Conservation (phyloP, 148 eudicot genomes). For the Amaranthus cruentus region DNA sequence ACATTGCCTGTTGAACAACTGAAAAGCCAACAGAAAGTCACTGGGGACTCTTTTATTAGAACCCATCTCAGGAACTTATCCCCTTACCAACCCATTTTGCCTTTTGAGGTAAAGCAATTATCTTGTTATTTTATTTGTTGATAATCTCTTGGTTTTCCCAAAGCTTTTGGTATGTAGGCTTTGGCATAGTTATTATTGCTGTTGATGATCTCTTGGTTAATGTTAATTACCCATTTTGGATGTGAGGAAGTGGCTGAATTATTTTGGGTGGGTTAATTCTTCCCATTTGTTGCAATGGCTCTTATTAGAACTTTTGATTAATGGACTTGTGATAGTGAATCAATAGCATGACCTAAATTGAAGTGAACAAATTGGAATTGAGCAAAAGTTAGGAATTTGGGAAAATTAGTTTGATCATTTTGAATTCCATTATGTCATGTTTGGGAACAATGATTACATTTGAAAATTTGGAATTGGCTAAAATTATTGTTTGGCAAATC, state of each 20-base stretch:
- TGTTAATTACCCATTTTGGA: conserved; percentile 2
- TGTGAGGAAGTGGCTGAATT: too few relatives aligned
- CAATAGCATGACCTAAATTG: too few relatives aligned
- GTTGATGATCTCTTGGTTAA: conserved; percentile 3
- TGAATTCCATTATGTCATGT: background rate
- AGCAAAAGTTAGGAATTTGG: too few relatives aligned
- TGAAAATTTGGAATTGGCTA: too few relatives aligned
- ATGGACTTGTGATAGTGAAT: background rate
- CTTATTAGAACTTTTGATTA: background rate
- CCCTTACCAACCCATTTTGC: conserved; percentile 79
- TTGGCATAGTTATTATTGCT: too few relatives aligned
- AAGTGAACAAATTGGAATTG: too few relatives aligned
- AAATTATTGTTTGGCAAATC: too few relatives aligned
- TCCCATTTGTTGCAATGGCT: too few relatives aligned
- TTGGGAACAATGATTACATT: too few relatives aligned
- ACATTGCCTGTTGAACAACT: conserved; percentile 37
- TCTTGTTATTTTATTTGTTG: background rate
- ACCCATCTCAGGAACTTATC: conserved; percentile 76
- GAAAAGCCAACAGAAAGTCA: conserved; percentile 26
- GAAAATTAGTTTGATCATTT: background rate
- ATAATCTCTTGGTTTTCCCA: conserved; percentile 1
- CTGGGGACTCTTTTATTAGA: conserved; percentile 73
- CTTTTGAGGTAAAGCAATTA: conserved; percentile 48
- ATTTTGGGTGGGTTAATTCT: too few relatives aligned
- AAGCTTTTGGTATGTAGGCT: too few relatives aligned